phyloP scores from a whole-genome alignment of 495 filamentous ascomycete species.

The Immersiella caudata region DNA sequence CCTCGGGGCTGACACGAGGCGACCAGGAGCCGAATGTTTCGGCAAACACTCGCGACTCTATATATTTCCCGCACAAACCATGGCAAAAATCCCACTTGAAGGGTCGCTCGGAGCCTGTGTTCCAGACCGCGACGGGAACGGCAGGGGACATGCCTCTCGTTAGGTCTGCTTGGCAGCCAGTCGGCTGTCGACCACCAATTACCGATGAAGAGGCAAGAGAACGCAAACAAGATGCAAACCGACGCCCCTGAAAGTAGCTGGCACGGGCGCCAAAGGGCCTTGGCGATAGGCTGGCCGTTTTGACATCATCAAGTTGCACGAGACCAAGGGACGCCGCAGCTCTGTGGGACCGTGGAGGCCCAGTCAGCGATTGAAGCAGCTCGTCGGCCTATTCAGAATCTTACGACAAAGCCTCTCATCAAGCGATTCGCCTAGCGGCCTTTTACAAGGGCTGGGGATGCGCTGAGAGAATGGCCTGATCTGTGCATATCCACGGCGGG shows the following conservation, averaged over 20 bases:
- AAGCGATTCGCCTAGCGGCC: background rate
- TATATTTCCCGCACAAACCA: background rate
- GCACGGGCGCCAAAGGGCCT: background rate
- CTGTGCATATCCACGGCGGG: background rate
- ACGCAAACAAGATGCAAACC: background rate
- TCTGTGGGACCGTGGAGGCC: background rate
- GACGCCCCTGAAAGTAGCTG: background rate
- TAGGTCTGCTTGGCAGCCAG: conserved; percentile 7
- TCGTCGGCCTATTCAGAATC: background rate
- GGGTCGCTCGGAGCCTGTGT: background rate
- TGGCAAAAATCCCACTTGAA: background rate
- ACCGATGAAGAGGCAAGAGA: background rate
- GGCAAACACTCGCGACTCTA: background rate
- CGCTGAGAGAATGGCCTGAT: conserved; percentile 1
- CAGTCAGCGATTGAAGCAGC: conserved; percentile 8
- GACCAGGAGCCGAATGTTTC: background rate
- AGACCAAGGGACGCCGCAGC: background rate
- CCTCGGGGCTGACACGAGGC: background rate
- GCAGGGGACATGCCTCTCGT: background rate
- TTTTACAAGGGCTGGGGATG: background rate
- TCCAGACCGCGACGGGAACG: background rate
- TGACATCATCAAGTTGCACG: conserved; percentile 18
- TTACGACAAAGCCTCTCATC: background rate
- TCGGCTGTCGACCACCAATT: background rate
- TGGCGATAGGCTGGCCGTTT: conserved; percentile 3